phyloP scores from a whole-genome alignment of 495 filamentous ascomycete species.

The Penicillium angulare region DNA sequence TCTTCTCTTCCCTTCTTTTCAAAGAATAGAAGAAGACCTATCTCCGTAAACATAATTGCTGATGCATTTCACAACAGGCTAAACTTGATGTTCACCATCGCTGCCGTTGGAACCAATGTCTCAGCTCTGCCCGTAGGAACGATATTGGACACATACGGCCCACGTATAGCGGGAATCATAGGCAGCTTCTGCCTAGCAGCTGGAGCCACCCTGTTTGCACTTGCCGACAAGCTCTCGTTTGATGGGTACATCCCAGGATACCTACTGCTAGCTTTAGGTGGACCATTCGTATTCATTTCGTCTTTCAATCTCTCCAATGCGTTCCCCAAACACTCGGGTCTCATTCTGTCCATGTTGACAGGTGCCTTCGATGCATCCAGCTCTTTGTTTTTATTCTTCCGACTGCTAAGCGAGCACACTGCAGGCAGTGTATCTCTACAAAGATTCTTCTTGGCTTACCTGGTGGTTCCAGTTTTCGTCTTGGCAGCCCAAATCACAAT shows the following conservation, averaged over 20 bases:
- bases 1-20: no score
- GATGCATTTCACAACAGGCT: slow-evolving; percentile 37
- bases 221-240: slow-evolving; percentile 59
- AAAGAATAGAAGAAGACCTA: no score
- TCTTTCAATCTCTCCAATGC: slow-evolving; percentile 93
- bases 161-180: slow-evolving; percentile 71
- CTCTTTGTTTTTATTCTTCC: slow-evolving; percentile 84
- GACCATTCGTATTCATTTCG: slow-evolving; percentile 87
- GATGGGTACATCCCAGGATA: slow-evolving; percentile 80
- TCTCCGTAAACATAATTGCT: background rate
- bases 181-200: slow-evolving; percentile 65
- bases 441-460: slow-evolving; percentile 75
- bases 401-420: slow-evolving; percentile 67
- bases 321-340: slow-evolving; percentile 79
- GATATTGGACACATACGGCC: slow-evolving; percentile 80
- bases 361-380: slow-evolving; percentile 89
- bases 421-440: slow-evolving; percentile 59
- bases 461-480: slow-evolving; percentile 72
- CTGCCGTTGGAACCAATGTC: slow-evolving; percentile 67
- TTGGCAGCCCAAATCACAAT: slow-evolving; percentile 65
- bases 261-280: slow-evolving; percentile 77
- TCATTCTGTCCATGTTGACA: slow-evolving; percentile 81
- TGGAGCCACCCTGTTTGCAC: slow-evolving; percentile 70
- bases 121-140: slow-evolving; percentile 71
- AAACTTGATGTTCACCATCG: slow-evolving; percentile 85